Conservation (phyloP, 306 rosid genomes). For the Gleditsia sinensis region DNA sequence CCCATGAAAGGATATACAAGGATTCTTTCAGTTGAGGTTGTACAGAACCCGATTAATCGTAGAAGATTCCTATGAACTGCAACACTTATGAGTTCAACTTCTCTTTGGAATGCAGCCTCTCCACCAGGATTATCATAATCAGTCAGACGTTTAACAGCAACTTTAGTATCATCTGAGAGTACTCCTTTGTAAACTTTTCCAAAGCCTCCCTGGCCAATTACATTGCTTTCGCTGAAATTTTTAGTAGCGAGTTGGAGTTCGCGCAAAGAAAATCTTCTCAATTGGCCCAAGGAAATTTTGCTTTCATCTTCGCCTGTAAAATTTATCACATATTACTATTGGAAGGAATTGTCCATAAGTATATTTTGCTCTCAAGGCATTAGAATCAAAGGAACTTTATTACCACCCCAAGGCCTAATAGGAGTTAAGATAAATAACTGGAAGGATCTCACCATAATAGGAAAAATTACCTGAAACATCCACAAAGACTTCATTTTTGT, state of each 20-base stretch:
- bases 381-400: no score
- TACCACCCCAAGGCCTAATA: no score
- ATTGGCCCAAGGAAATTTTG: constrained; percentile 66
- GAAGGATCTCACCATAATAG: no score
- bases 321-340: constrained; percentile 22
- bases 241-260: constrained; percentile 87
- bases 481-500: constrained; percentile 58
- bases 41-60: constrained; percentile 79
- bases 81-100: constrained; percentile 84
- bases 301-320: constrained; percentile 78
- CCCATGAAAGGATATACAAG: constrained; percentile 97
- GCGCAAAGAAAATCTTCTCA: constrained; percentile 83
- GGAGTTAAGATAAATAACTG: no score
- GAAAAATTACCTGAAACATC: constrained; percentile 74
- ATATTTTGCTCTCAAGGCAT: not conserved
- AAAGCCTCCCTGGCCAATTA: constrained; percentile 98
- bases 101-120: constrained; percentile 90
- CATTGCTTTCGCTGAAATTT: constrained; percentile 69
- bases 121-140: constrained; percentile 90
- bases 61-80: constrained; percentile 92
- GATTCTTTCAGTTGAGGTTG: constrained; percentile 79
- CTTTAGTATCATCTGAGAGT: constrained; percentile 66
- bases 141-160: constrained; percentile 84
- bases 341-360: not conserved
- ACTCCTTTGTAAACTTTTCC: constrained; percentile 93